Evolutionary conservation across 805 yeast species (phyloP).

Genomic region (Candida rishiriensis): DNA sequence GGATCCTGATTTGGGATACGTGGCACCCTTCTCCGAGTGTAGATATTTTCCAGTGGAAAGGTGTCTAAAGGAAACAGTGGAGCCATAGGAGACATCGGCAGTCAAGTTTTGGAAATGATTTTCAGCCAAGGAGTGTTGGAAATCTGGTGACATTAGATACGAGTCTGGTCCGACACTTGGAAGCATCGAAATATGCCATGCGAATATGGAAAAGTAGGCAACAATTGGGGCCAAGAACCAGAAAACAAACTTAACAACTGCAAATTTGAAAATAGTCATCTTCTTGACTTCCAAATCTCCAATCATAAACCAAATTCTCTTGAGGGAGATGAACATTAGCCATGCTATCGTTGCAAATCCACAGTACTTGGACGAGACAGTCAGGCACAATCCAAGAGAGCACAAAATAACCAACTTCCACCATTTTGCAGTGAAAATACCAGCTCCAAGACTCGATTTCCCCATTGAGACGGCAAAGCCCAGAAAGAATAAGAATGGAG

Average conservation of each 20-base stretch:
- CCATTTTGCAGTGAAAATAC: constrained; percentile 50
- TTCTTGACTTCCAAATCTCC: constrained; percentile 60
- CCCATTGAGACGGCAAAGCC: constrained; percentile 38
- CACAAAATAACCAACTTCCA: constrained; percentile 41
- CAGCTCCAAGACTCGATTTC: constrained; percentile 25
- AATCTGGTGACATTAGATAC: constrained; percentile 59
- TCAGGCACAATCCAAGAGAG: constrained; percentile 48
- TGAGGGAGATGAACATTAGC: constrained; percentile 42
- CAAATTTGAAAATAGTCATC: constrained; percentile 35
- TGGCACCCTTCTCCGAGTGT: constrained; percentile 71
- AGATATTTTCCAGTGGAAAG: constrained; percentile 69
- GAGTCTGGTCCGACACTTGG: constrained; percentile 55
- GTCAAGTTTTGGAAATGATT: constrained; percentile 40
- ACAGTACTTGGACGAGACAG: constrained; percentile 62
- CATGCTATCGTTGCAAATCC: constrained; percentile 67
- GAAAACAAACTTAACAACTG: constrained; percentile 34
- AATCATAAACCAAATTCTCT: constrained; percentile 59
- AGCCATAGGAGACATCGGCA: constrained; percentile 69
- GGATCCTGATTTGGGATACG: constrained; percentile 56
- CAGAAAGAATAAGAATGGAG: constrained; percentile 41
- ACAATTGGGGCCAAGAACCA: constrained; percentile 51
- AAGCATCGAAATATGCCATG: constrained; percentile 48
- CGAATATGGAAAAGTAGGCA: constrained; percentile 54
- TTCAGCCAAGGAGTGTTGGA: constrained; percentile 53
- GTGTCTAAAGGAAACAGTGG: constrained; percentile 70